These are phyloP conservation scores for Pseudofabraea citricarpa DNA, from an alignment of 2,329 filamentous ascomycete species.

Conservation along the genomic window DNA sequence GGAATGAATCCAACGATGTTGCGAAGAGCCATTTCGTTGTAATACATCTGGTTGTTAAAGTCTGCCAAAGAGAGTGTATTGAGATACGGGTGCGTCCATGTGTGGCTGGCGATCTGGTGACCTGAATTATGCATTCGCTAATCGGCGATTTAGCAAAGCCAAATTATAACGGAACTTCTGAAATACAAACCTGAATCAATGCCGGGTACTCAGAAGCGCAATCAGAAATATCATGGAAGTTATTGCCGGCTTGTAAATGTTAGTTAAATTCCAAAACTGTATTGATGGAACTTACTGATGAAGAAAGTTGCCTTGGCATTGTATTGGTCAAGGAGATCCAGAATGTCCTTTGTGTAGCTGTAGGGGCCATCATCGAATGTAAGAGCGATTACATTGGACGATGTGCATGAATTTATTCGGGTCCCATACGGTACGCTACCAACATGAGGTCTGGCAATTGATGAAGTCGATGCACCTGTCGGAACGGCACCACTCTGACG, in stretches of 20 bases:
- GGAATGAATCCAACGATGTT: slow-evolving; percentile 47
- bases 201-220: slow-evolving; percentile 35
- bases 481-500: no score
- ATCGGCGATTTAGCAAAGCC: no score
- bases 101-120: slow-evolving; percentile 55
- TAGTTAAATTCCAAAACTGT: not conserved
- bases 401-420: slow-evolving; percentile 48
- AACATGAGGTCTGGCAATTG: slow-evolving; percentile 40
- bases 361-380: slow-evolving; percentile 65
- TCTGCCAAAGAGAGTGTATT: slow-evolving; percentile 33
- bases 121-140: slow-evolving; percentile 32
- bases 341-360: slow-evolving; percentile 51
- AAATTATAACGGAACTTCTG: no score
- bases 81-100: slow-evolving; percentile 44
- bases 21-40: slow-evolving; percentile 46
- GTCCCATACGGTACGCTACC: slow-evolving; percentile 50
- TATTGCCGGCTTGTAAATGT: slow-evolving; percentile 36
- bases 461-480: slow-evolving; percentile 46
- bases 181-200: slow-evolving; percentile 34
- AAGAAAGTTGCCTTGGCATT: slow-evolving; percentile 58
- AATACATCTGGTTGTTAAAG: slow-evolving; percentile 40
- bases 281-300: slow-evolving; percentile 9
- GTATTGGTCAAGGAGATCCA: slow-evolving; percentile 51
- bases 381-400: slow-evolving; percentile 53
- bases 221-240: slow-evolving; percentile 47